Percentiles rank a stretch among this genome's conserved stretches.
Conservation (phyloP, 208 protist species). For the Novymonas esmeraldas region DNA sequence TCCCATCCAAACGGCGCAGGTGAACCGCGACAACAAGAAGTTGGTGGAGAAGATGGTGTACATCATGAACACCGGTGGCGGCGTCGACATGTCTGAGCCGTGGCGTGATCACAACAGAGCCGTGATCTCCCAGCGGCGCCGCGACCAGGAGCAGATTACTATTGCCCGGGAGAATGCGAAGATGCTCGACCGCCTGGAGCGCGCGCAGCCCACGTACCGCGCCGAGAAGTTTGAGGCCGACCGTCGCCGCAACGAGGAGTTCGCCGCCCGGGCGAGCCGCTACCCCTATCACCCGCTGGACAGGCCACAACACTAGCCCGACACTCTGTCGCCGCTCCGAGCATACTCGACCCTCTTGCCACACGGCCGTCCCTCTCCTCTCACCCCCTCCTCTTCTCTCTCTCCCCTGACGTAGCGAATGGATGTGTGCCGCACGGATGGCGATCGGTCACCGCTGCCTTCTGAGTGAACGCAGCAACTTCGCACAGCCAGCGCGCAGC, state of each 20-base stretch:
- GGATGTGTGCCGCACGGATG: not conserved
- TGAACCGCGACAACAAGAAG: constrained; percentile 59
- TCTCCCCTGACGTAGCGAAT: not conserved
- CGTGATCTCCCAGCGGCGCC: constrained; percentile 48
- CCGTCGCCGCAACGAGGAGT: constrained; percentile 52
- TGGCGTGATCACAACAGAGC: constrained; percentile 53
- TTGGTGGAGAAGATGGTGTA: constrained; percentile 62
- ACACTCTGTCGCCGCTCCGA: not conserved
- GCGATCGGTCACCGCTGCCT: not conserved
- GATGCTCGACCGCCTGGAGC: constrained; percentile 57
- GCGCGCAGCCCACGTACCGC: constrained; percentile 45
- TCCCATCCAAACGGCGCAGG: constrained; percentile 29
- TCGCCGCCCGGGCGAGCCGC: constrained; percentile 52
- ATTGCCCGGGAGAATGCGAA: constrained; percentile 60
- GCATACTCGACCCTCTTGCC: too few species aligned
- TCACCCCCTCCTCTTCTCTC: not conserved
- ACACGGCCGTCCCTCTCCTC: not conserved
- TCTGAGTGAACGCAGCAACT: too few species aligned
- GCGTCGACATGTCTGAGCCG: constrained; percentile 68
- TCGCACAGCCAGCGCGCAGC: not conserved
- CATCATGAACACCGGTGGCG: constrained; percentile 67
- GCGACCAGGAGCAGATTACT: constrained; percentile 30
- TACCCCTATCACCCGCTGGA: constrained; percentile 59
- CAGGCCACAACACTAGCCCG: not conserved
- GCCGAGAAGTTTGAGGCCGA: constrained; percentile 51